phyloP scores from a whole-genome alignment of 805 yeast species.

The Hanseniaspora lachancei region DNA sequence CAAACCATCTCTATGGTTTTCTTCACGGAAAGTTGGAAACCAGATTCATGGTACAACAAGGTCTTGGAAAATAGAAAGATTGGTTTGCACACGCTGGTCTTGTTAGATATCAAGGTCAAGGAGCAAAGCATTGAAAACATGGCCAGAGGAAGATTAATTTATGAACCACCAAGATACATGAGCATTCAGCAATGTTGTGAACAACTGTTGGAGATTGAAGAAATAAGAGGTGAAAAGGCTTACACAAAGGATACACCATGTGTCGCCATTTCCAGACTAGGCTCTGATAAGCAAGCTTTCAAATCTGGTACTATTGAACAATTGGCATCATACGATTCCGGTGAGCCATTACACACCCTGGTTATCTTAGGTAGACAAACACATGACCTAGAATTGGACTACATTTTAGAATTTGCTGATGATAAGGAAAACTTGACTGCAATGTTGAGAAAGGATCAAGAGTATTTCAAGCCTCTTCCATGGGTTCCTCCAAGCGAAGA shows the following conservation, averaged over 20 bases:
- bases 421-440: conserved; percentile 38
- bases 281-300: conserved; percentile 70
- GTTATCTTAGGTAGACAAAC: conserved; percentile 85
- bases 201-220: conserved; percentile 82
- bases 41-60: conserved; percentile 87
- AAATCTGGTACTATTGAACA: conserved; percentile 75
- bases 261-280: conserved; percentile 82
- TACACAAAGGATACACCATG: conserved; percentile 84
- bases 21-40: conserved; percentile 91
- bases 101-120: conserved; percentile 88
- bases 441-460: conserved; percentile 43
- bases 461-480: conserved; percentile 60
- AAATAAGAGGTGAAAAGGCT: conserved; percentile 56
- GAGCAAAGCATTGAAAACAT: conserved; percentile 90
- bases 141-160: conserved; percentile 81
- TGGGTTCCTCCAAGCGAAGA: conserved; percentile 41
- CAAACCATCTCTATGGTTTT: conserved; percentile 95
- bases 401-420: conserved; percentile 61
- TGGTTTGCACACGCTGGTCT: conserved; percentile 80
- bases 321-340: conserved; percentile 71
- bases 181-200: conserved; percentile 75
- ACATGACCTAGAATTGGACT: conserved; percentile 85
- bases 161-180: conserved; percentile 97
- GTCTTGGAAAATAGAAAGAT: conserved; percentile 76
- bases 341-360: conserved; percentile 87